phyloP scores from a whole-genome alignment of 2,329 filamentous ascomycete genomes.

The Thyridium curvatum region DNA sequence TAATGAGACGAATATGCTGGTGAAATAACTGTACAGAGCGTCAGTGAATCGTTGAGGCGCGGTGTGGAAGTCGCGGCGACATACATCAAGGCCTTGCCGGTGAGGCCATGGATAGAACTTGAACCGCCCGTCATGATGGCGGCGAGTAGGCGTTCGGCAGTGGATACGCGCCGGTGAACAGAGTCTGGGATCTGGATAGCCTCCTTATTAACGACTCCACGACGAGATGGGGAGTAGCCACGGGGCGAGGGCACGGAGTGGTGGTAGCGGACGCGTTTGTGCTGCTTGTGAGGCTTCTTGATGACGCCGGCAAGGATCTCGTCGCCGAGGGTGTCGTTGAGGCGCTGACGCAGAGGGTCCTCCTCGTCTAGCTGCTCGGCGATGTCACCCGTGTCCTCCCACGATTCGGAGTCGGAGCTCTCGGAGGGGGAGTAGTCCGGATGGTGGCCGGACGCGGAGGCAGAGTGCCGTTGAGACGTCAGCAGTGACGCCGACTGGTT shows the following conservation, averaged over 20 bases:
- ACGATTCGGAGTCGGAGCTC: conserved; percentile 51
- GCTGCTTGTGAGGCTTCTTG: conserved; percentile 33
- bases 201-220: conserved; percentile 55
- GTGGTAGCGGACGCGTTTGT: conserved; percentile 66
- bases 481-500: conserved; percentile 41
- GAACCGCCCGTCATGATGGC: conserved; percentile 80
- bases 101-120: conserved; percentile 79
- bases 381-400: conserved; percentile 93
- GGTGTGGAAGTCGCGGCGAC: conserved; percentile 12
- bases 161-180: conserved; percentile 54
- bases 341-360: conserved; percentile 69
- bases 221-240: conserved; percentile 14
- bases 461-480: conserved; percentile 31
- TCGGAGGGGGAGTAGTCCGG: conserved; percentile 33
- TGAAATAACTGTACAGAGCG: conserved; percentile 67
- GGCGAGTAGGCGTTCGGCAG: conserved; percentile 65
- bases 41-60: conserved; percentile 13
- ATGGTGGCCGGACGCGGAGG: conserved; percentile 28
- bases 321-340: conserved; percentile 60
- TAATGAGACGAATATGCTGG: conserved; percentile 81
- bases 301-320: conserved; percentile 47
- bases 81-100: conserved; percentile 90
- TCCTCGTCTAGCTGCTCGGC: conserved; percentile 82
- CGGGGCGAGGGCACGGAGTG: conserved; percentile 34
- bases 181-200: conserved; percentile 77